Percentiles rank a stretch among this genome's conserved stretches.
These are phyloP conservation scores for Solanum microdontum DNA, from an alignment of 257 asterid genomes.

Conservation along the genomic window DNA sequence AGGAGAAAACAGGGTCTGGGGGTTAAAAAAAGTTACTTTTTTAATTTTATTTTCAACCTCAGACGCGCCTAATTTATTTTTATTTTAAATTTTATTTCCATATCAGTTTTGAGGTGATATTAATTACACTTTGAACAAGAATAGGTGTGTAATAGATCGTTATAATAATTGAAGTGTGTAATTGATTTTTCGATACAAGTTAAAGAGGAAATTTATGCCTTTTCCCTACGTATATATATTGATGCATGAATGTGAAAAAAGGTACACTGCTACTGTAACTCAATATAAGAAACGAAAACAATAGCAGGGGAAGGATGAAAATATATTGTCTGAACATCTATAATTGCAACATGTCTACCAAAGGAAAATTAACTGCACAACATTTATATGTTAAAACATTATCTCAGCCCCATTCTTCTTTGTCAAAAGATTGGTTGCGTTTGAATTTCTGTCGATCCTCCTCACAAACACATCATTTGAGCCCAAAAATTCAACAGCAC, in stretches of 20 bases:
- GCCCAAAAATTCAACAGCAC: slow-evolving; percentile 81
- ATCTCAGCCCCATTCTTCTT: not conserved
- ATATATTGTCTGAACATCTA: not conserved
- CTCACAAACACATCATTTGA: slow-evolving; percentile 58
- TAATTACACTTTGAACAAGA: too few relatives aligned
- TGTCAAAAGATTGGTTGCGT: slow-evolving; percentile 35
- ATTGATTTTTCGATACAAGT: too few relatives aligned
- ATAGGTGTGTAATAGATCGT: too few relatives aligned
- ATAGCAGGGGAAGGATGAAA: not conserved
- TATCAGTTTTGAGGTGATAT: too few relatives aligned
- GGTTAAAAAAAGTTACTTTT: too few relatives aligned
- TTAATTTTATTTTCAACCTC: too few relatives aligned
- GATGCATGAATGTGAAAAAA: not conserved
- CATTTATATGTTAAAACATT: not conserved
- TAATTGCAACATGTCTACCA: not conserved
- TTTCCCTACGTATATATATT: not conserved
- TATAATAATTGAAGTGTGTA: too few relatives aligned
- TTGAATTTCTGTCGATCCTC: slow-evolving; percentile 84
- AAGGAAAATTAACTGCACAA: not conserved
- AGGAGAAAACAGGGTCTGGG: too few relatives aligned
- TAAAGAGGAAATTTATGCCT: too few relatives aligned
- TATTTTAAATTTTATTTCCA: too few relatives aligned
- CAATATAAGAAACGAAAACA: not conserved
- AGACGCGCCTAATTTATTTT: too few relatives aligned
- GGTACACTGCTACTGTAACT: not conserved